phyloP scores from a whole-genome alignment of 2,329 filamentous ascomycete species.

The Rhynchosporium secalis region DNA sequence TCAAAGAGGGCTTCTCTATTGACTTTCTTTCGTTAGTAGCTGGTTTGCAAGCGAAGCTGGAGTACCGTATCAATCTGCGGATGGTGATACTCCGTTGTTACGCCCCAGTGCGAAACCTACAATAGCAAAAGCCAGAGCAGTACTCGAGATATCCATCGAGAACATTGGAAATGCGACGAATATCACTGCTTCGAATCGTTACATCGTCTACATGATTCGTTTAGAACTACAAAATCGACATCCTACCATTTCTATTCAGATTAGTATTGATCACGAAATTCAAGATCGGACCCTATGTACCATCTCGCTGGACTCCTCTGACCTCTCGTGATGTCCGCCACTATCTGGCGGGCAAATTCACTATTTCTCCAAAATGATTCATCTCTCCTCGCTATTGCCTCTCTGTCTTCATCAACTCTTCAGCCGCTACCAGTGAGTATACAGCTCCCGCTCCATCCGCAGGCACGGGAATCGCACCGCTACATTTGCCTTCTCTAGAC shows the following conservation, averaged over 20 bases:
- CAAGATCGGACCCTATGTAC: constrained; percentile 14
- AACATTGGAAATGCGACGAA: not conserved
- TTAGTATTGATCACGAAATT: too few species aligned
- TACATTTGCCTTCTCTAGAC: constrained; percentile 13
- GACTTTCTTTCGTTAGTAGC: not conserved
- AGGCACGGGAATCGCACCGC: constrained; percentile 12
- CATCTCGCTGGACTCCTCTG: not conserved
- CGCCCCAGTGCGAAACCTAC: not conserved
- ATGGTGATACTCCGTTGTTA: constrained; percentile 3
- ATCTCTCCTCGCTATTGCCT: not conserved
- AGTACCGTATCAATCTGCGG: not conserved
- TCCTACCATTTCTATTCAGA: too few species aligned
- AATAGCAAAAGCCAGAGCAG: not conserved
- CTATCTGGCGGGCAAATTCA: constrained; percentile 13
- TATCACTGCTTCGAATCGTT: not conserved
- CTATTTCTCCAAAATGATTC: constrained; percentile 1
- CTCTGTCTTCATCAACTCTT: not conserved
- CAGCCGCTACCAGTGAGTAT: constrained; percentile 12
- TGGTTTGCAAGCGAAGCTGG: not conserved
- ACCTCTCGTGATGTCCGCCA: constrained; percentile 17
- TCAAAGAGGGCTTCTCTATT: not conserved
- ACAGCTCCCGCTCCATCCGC: constrained; percentile 8
- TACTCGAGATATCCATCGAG: constrained; percentile 6
- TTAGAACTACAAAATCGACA: too few species aligned
- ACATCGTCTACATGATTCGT: constrained; percentile 6